Evolutionary conservation across 352 stramenopile genomes (phyloP).

Genomic region (Globisporangium polare): DNA sequence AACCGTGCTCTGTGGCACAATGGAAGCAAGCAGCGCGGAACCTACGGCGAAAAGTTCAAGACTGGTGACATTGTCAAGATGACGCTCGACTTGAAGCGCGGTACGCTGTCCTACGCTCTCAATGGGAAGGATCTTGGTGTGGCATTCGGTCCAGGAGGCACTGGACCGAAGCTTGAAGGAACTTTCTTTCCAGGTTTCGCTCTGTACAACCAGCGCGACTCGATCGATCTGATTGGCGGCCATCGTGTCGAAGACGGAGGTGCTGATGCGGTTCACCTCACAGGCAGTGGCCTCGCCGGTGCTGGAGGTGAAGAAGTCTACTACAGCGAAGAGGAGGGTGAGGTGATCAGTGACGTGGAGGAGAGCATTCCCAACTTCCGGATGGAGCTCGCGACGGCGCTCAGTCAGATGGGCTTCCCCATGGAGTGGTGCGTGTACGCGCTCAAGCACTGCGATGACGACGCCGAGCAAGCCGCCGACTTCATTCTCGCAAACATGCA

Average conservation of each 20-base stretch:
- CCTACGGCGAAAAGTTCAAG: constrained; percentile 91
- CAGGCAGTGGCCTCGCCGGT: constrained; percentile 23
- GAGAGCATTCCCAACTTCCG: constrained; percentile 77
- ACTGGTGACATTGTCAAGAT: constrained; percentile 81
- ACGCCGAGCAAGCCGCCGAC: constrained; percentile 75
- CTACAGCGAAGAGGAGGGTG: constrained; percentile 83
- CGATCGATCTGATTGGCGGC: constrained; percentile 78
- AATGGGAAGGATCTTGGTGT: constrained; percentile 89
- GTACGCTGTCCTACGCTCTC: constrained; percentile 83
- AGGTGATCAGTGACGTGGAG: constrained; percentile 39
- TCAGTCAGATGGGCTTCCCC: constrained; percentile 85
- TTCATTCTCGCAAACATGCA: constrained; percentile 87
- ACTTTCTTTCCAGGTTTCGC: constrained; percentile 86
- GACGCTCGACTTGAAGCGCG: constrained; percentile 77
- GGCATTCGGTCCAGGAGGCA: constrained; percentile 83
- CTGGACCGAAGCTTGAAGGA: constrained; percentile 80
- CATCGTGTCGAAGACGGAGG: constrained; percentile 76
- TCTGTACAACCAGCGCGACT: constrained; percentile 87
- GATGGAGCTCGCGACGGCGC: constrained; percentile 70
- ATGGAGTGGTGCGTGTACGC: constrained; percentile 89
- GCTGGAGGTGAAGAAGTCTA: constrained; percentile 62
- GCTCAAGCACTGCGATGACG: constrained; percentile 77
- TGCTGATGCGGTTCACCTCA: constrained; percentile 23
- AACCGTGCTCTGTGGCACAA: constrained; percentile 90
- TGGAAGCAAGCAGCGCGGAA: constrained; percentile 86